A percentile compares a stretch with the other conserved stretches of the same genome.
These are phyloP conservation scores for Sordariomycetes sp. DNA, from an alignment of 2,329 filamentous ascomycete genomes.

Conservation along the genomic window DNA sequence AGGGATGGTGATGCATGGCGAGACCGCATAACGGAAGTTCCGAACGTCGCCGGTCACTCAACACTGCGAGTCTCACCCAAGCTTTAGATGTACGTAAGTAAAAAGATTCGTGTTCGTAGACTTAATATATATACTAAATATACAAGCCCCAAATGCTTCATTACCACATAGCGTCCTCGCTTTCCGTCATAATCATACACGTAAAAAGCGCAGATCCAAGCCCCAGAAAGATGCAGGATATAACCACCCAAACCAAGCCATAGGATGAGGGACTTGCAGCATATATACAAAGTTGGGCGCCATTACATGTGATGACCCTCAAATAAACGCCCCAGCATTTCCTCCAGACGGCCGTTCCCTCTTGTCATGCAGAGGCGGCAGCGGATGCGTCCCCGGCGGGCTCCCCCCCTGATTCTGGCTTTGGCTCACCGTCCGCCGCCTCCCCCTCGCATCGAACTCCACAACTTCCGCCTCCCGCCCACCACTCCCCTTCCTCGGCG, in stretches of 20 bases:
- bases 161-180: background rate
- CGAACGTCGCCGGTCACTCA: too few relatives aligned
- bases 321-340: slow-evolving; percentile 2
- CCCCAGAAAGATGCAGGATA: background rate
- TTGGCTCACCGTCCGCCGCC: background rate
- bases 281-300: background rate
- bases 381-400: background rate
- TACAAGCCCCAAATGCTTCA: background rate
- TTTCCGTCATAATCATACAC: slow-evolving; percentile 1
- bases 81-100: too few relatives aligned
- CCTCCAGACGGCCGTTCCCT: background rate
- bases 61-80: too few relatives aligned
- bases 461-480: slow-evolving; percentile 1
- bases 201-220: background rate
- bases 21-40: too few relatives aligned
- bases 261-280: background rate
- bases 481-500: slow-evolving; percentile 17
- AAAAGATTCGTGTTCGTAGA: background rate
- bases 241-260: background rate
- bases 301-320: background rate
- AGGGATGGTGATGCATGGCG: too few relatives aligned
- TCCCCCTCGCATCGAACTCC: background rate
- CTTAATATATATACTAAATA: background rate
- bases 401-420: background rate
- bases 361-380: background rate